These are phyloP conservation scores for Nephelium lappaceum DNA, from an alignment of 345 rosid species.

Conservation along the genomic window DNA sequence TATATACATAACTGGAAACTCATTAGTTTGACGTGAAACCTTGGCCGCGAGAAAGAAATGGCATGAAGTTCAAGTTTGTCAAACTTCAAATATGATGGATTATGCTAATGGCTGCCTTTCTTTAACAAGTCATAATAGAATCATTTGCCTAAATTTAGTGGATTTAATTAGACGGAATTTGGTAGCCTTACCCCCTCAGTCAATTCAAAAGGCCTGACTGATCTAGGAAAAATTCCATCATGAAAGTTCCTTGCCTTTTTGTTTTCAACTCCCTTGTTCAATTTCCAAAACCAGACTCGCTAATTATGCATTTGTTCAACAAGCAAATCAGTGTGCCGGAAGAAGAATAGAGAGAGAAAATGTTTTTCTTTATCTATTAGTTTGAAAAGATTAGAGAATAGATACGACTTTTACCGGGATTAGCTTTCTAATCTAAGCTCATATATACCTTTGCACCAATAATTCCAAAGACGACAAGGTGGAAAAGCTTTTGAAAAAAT, in stretches of 20 bases:
- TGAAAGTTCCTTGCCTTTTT: not conserved
- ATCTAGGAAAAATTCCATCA: not conserved
- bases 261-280: not conserved
- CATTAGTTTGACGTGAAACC: not conserved
- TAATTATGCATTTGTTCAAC: not conserved
- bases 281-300: not conserved
- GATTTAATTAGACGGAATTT: not conserved
- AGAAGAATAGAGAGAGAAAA: too few species aligned
- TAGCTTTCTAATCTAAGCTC: too few species aligned
- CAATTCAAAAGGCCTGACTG: not conserved
- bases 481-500: too few species aligned
- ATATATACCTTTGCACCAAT: too few species aligned
- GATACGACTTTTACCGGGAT: not conserved
- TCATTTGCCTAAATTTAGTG: not conserved
- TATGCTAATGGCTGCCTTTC: not conserved
- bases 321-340: not conserved
- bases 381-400: not conserved
- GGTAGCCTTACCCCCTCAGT: not conserved
- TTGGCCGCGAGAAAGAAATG: not conserved
- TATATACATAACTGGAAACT: too few species aligned
- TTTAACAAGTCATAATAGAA: not conserved
- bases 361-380: too few species aligned
- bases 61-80: not conserved
- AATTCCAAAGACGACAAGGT: too few species aligned
- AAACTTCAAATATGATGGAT: not conserved